Base-by-base conservation (phyloP, 2,329 filamentous ascomycete genomes). In the Chaetoscypha palmicola region DNA sequence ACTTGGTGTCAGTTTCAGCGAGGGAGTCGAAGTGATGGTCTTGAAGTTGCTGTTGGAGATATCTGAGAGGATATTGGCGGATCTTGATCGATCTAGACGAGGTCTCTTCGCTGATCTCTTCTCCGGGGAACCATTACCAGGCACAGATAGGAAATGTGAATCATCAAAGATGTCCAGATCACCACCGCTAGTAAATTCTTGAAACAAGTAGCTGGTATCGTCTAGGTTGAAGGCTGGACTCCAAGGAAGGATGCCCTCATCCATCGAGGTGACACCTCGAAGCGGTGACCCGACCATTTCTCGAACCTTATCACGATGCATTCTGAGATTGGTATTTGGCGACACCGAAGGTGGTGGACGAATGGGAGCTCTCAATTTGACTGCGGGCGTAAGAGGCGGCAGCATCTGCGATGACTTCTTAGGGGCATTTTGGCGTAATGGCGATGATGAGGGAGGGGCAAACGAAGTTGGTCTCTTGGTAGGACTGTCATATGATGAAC, bases 401-500 rank as follows among this genome's bases (percentile, higher is more conserved):
- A 82, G 72, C 68, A 83, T 77, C 55, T 82, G 77, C 31, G 69
- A 72, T 23, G 66, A 57, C 38, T 79, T 76, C 52, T 71, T 66
- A 60, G 41, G 62, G 45, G 47, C 24, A 20, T 40, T 58, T 19
- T 35, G 39, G 72, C 82, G 77, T 11, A 85, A 63, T 2, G 85
- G 84, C 2, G 85, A 89, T 2, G 84, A 88, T 2, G 81, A 83
- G 14, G 69, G 62, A 7, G 76, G 73, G 47, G 36, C 46, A 44
- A 57, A 58, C 4, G 51, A 45, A 10, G 76, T 73, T 32, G 80
- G 74, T 55, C 69, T 66, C 67, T 87, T 89, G 38, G 80, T 86
- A 3, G 92, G 92, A 59, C 90, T 97, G 58, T 95, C 90, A 58
- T 90, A 91, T 2, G 89, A 95, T 1, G 91, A 96, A 50, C 86